Base-by-base conservation (phyloP, 306 rosid species). In the Hippophae tibetana region DNA sequence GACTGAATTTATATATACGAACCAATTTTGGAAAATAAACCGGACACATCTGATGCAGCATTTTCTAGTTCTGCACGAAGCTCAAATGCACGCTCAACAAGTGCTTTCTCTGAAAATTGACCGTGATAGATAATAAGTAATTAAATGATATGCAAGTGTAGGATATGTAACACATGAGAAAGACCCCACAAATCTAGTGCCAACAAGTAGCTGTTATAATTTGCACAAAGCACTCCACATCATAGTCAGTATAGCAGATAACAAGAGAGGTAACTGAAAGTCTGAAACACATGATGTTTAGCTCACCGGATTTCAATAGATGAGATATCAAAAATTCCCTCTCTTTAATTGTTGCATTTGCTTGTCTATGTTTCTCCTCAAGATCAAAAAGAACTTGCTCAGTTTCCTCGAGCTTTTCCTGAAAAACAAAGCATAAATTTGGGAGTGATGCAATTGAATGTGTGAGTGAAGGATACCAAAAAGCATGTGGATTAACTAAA, bases 1-100 rank as follows among this genome's bases (percentile, higher is more conserved):
- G 13, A 12, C 18, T 12, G 14, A 49, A 12, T 12, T 6, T 7
- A 49, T 3, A 13, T 49, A 6, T 6, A 46, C 81, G 48, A 76
- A 90, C 98, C 99, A 73, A 92, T 61, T 73, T 73, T 80, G 43
- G 81, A 58, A 65, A 82, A 81, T 60, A 90, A 62, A 42, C 67
- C 78, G 77, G 54, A 56, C 60, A 88, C 76, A 69, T 83, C 90
- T 56, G 84, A 85, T 7, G 94, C 78, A 47, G 99, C 96, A 48
- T 60, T 70, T 77, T 82, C 84, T 68, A 92, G 75, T 66, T 86
- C 92, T 58, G 52, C 52, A 70, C 90, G 57, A 73, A 92, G 73
- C 66, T 79, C 84, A 81, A 82, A 85, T 49, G 99, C 96, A 54
- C 79, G 80, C 61, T 79, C 86, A 76, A 87, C 66, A 71, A 88